Conservation (phyloP, 768 basidiomycete species). For the Auricularia auricula-judae region DNA sequence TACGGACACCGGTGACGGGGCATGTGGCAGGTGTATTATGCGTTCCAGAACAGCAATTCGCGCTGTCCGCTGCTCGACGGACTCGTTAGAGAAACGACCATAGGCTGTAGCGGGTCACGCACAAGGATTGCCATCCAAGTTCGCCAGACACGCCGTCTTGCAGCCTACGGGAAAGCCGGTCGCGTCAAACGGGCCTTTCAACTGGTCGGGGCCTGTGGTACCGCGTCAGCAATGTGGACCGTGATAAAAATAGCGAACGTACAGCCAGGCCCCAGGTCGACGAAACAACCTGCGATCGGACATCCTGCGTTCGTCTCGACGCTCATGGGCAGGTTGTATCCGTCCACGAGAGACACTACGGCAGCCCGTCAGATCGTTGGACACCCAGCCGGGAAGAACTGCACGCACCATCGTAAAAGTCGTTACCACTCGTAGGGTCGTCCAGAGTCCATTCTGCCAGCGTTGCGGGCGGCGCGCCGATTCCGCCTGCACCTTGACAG, state of each 20-base stretch:
- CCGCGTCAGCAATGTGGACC: neutral
- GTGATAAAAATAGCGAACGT: conserved; percentile 3
- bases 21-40: conserved; percentile 44
- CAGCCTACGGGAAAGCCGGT: conserved; percentile 50
- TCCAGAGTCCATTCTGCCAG: conserved; percentile 58
- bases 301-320: conserved; percentile 50
- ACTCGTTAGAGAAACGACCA: neutral
- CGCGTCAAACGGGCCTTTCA: conserved; percentile 43
- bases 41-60: conserved; percentile 54
- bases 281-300: conserved; percentile 40
- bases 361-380: neutral
- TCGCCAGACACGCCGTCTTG: conserved; percentile 43
- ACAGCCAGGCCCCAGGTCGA: conserved; percentile 54
- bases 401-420: conserved; percentile 49
- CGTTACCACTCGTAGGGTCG: conserved; percentile 27
- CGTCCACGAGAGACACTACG: conserved; percentile 56
- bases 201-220: conserved; percentile 32
- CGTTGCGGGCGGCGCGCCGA: conserved; percentile 54
- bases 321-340: conserved; percentile 41
- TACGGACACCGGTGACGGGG: conserved; percentile 32
- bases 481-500: neutral
- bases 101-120: neutral
- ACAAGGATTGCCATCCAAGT: conserved; percentile 27
- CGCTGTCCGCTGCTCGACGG: conserved; percentile 34
- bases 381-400: neutral